A percentile compares a stretch with the other conserved stretches of the same genome.
These are phyloP conservation scores for Globisporangium camurandrum DNA, from an alignment of 352 stramenopile genomes.

Conservation along the genomic window DNA sequence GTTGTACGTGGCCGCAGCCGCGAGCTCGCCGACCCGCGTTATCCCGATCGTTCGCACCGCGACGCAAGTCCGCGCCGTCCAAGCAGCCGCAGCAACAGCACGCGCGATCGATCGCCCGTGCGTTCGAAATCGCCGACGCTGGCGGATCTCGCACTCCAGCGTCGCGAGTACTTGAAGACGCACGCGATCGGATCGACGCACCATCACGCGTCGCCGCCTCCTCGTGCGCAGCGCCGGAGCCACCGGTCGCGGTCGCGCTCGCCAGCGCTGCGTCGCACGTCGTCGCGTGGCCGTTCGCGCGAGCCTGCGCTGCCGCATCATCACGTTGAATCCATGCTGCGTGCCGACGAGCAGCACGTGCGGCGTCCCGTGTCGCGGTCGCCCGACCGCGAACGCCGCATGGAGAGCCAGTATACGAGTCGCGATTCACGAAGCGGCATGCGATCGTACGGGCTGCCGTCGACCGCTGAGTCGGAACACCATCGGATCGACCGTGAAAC, in stretches of 20 bases:
- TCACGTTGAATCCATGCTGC: too few relatives aligned
- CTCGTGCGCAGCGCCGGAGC: too few relatives aligned
- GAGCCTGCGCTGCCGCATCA: too few relatives aligned
- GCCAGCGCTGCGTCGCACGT: not conserved
- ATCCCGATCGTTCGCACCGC: too few relatives aligned
- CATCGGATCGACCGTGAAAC: not conserved
- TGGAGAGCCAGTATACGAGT: not conserved
- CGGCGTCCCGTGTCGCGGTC: slow-evolving; percentile 12
- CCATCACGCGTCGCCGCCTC: not conserved
- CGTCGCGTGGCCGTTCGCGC: not conserved
- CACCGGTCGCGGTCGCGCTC: not conserved
- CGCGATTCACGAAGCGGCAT: slow-evolving; percentile 2
- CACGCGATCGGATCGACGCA: not conserved
- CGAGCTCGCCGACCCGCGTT: too few relatives aligned
- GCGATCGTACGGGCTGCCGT: slow-evolving; percentile 6
- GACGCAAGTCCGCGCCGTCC: not conserved
- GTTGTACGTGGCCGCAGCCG: not conserved
- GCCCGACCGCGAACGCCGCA: slow-evolving; percentile 2
- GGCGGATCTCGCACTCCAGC: not conserved
- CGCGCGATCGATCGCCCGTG: not conserved
- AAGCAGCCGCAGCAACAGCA: not conserved
- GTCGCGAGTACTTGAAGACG: not conserved
- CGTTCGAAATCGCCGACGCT: not conserved
- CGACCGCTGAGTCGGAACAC: not conserved
- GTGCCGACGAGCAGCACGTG: not conserved